phyloP scores from a whole-genome alignment of 108 stramenopile species.

The Fistulifera solaris region DNA sequence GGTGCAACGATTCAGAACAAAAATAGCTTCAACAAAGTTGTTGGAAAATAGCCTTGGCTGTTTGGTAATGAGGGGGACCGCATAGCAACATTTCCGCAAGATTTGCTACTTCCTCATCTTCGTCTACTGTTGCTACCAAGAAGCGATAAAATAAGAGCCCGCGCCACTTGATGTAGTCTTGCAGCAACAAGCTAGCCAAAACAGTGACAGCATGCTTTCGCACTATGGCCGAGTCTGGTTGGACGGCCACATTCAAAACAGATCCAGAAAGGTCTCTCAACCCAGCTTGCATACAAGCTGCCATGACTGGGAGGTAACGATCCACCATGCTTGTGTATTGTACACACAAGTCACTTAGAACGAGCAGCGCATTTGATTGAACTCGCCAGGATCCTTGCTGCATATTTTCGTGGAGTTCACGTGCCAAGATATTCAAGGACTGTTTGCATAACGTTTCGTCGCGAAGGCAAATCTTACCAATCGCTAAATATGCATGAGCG shows the following conservation, averaged over 20 bases:
- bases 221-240: slow-evolving; percentile 33
- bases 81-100: slow-evolving; percentile 66
- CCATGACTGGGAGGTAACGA: slow-evolving; percentile 84
- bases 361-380: slow-evolving; percentile 81
- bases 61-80: slow-evolving; percentile 62
- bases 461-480: slow-evolving; percentile 90
- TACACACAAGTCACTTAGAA: slow-evolving; percentile 87
- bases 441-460: slow-evolving; percentile 76
- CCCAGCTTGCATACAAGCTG: slow-evolving; percentile 80
- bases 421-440: slow-evolving; percentile 70
- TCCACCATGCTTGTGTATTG: slow-evolving; percentile 90
- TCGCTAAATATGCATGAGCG: slow-evolving; percentile 72
- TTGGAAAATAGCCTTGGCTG: slow-evolving; percentile 76
- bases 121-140: slow-evolving; percentile 83
- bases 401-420: slow-evolving; percentile 69
- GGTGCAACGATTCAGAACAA: slow-evolving; percentile 86
- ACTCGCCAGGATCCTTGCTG: slow-evolving; percentile 38
- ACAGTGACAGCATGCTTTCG: slow-evolving; percentile 85
- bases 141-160: slow-evolving; percentile 84
- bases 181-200: slow-evolving; percentile 75
- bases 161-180: slow-evolving; percentile 96
- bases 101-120: slow-evolving; percentile 70
- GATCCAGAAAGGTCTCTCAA: slow-evolving; percentile 10
- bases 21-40: slow-evolving; percentile 84
- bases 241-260: slow-evolving; percentile 2